Percentiles rank a stretch among this genome's conserved stretches.
phyloP scores from a whole-genome alignment of 2,329 filamentous ascomycete genomes.

The Paecilomyces formosus region DNA sequence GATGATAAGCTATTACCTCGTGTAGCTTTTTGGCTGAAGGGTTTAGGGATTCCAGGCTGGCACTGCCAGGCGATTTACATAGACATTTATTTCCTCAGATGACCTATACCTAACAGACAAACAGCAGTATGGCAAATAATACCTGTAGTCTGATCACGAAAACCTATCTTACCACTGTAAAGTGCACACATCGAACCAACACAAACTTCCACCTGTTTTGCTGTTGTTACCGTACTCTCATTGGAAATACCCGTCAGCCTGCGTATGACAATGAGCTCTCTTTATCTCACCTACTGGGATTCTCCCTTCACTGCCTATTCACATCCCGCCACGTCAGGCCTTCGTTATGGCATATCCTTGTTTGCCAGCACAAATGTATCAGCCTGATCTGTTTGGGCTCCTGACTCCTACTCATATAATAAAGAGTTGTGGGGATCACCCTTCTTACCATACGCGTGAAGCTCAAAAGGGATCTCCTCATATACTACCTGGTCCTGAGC shows the following conservation, averaged over 20 bases:
- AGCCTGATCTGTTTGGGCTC: not conserved
- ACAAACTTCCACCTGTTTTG: too few relatives aligned
- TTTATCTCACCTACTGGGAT: not conserved
- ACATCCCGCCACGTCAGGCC: not conserved
- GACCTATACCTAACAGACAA: too few relatives aligned
- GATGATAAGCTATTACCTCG: too few relatives aligned
- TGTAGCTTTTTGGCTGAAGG: too few relatives aligned
- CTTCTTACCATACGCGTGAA: not conserved
- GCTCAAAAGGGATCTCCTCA: not conserved
- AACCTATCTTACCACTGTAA: too few relatives aligned
- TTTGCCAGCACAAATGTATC: not conserved
- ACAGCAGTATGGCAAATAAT: too few relatives aligned
- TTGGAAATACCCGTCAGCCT: not conserved
- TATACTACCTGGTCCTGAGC: not conserved
- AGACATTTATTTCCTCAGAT: too few relatives aligned
- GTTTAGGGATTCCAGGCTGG: too few relatives aligned
- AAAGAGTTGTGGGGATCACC: not conserved
- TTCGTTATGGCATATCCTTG: not conserved
- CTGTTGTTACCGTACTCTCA: not conserved
- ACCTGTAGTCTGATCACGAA: too few relatives aligned
- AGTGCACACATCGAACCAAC: too few relatives aligned
- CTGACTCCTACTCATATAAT: not conserved
- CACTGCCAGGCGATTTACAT: too few relatives aligned
- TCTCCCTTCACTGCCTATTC: not conserved
- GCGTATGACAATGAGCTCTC: not conserved